Evolutionary conservation across 2,329 filamentous ascomycete genomes (phyloP).

Genomic region (Ustilaginoidea virens): DNA sequence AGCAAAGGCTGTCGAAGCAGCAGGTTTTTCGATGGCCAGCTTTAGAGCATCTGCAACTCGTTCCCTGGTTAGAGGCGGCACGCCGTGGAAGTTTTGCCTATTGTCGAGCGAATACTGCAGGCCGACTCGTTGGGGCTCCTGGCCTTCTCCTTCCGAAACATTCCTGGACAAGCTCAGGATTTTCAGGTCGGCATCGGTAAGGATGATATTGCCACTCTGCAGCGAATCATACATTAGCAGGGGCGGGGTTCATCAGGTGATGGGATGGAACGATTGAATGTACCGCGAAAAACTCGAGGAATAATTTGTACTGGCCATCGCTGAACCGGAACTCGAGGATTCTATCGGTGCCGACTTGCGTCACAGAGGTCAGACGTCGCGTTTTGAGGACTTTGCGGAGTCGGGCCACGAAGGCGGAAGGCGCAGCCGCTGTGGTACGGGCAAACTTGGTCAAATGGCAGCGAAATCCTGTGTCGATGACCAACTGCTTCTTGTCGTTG

Average conservation of each 20-base stretch:
- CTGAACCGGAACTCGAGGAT: slow-evolving; percentile 88
- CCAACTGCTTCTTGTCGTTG: slow-evolving; percentile 71
- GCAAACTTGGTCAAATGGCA: slow-evolving; percentile 88
- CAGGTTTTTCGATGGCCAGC: slow-evolving; percentile 44
- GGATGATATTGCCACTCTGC: slow-evolving; percentile 73
- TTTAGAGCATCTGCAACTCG: slow-evolving; percentile 55
- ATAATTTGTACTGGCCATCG: slow-evolving; percentile 76
- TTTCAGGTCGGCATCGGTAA: slow-evolving; percentile 72
- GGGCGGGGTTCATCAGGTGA: background rate
- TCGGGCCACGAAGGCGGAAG: slow-evolving; percentile 71
- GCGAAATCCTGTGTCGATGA: slow-evolving; percentile 91
- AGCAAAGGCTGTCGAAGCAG: slow-evolving; percentile 32
- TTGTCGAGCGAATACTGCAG: slow-evolving; percentile 65
- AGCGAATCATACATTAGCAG: too few relatives aligned
- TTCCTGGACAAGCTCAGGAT: slow-evolving; percentile 69
- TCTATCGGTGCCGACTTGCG: slow-evolving; percentile 82
- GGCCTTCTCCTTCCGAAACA: slow-evolving; percentile 66
- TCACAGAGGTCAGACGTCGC: slow-evolving; percentile 62
- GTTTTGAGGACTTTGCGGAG: slow-evolving; percentile 83
- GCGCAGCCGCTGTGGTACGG: slow-evolving; percentile 68
- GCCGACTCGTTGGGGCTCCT: slow-evolving; percentile 68
- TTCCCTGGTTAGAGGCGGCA: slow-evolving; percentile 60
- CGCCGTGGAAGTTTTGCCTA: slow-evolving; percentile 67
- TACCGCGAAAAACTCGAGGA: slow-evolving; percentile 83
- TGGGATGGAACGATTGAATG: slow-evolving; percentile 2